These are phyloP conservation scores for Anthracocystis setariae DNA, from an alignment of 1,284 basidiomycete genomes.

Conservation along the genomic window DNA sequence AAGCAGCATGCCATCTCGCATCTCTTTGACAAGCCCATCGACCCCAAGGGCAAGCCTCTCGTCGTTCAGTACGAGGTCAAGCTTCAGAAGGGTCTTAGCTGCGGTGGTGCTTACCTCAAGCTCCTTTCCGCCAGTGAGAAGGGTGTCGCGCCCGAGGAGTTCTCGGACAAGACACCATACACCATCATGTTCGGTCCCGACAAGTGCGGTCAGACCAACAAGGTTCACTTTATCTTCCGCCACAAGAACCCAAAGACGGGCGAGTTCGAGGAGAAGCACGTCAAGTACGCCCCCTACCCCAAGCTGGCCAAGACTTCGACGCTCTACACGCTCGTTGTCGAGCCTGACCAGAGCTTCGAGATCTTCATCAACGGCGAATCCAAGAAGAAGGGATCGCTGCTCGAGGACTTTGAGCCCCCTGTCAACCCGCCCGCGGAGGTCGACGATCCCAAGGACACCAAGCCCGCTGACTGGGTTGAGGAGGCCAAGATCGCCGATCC, in stretches of 20 bases:
- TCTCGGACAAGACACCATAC: slow-evolving; percentile 67
- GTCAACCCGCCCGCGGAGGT: slow-evolving; percentile 94
- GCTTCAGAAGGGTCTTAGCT: slow-evolving; percentile 98
- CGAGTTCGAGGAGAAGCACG: slow-evolving; percentile 94
- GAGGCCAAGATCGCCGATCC: slow-evolving; percentile 84
- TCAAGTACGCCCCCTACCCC: slow-evolving; percentile 82
- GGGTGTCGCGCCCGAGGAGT: slow-evolving; percentile 63
- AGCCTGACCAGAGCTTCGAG: slow-evolving; percentile 94
- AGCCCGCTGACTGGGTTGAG: slow-evolving; percentile 95
- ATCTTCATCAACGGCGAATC: slow-evolving; percentile 87
- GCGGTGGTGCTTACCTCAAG: slow-evolving; percentile 99
- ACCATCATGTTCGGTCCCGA: slow-evolving; percentile 68
- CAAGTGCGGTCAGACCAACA: slow-evolving; percentile 66
- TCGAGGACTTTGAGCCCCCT: slow-evolving; percentile 93
- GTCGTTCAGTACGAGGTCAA: slow-evolving; percentile 97
- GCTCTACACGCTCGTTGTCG: slow-evolving; percentile 73
- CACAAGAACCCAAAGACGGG: slow-evolving; percentile 66
- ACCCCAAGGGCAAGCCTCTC: slow-evolving; percentile 86
- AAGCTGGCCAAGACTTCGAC: slow-evolving; percentile 66
- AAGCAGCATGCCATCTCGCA: slow-evolving; percentile 98
- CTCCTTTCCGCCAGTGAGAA: slow-evolving; percentile 74
- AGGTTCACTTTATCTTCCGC: slow-evolving; percentile 68
- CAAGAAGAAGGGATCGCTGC: slow-evolving; percentile 77
- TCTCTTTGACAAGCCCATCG: slow-evolving; percentile 80
- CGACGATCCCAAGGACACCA: slow-evolving; percentile 88